Evolutionary conservation across 495 filamentous ascomycete genomes (phyloP).

Genomic region (Trichoderma orchidacearum): DNA sequence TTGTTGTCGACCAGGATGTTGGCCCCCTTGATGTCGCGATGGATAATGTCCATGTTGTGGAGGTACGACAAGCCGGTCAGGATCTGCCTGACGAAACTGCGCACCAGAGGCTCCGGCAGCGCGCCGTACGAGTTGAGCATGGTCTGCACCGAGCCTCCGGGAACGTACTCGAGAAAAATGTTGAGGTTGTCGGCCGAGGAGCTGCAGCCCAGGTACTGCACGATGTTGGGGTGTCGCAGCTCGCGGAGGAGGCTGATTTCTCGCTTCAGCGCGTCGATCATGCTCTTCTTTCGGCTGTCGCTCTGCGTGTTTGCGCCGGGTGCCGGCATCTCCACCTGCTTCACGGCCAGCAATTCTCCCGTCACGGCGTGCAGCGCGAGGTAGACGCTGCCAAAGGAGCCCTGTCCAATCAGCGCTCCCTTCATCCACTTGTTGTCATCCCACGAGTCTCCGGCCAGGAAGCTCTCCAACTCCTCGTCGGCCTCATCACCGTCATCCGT

Average conservation of each 20-base stretch:
- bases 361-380: slow-evolving; percentile 94
- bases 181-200: slow-evolving; percentile 88
- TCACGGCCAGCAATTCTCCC: slow-evolving; percentile 94
- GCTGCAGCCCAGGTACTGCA: slow-evolving; percentile 91
- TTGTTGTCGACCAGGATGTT: slow-evolving; percentile 99
- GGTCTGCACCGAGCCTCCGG: slow-evolving; percentile 89
- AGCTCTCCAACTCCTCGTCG: slow-evolving; percentile 62
- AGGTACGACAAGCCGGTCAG: slow-evolving; percentile 89
- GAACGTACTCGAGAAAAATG: slow-evolving; percentile 99
- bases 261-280: slow-evolving; percentile 93
- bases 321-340: slow-evolving; percentile 90
- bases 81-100: slow-evolving; percentile 96
- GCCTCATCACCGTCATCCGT: slow-evolving; percentile 84
- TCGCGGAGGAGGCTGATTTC: slow-evolving; percentile 92
- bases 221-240: slow-evolving; percentile 92
- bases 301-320: slow-evolving; percentile 62
- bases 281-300: slow-evolving; percentile 87
- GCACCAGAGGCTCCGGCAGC: slow-evolving; percentile 81
- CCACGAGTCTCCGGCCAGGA: slow-evolving; percentile 85
- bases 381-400: slow-evolving; percentile 94
- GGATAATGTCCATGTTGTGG: slow-evolving; percentile 90
- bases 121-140: slow-evolving; percentile 98
- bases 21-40: slow-evolving; percentile 96
- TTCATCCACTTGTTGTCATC: slow-evolving; percentile 98
- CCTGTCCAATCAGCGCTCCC: slow-evolving; percentile 89